A percentile compares a stretch with the other conserved stretches of the same genome.
Conservation (phyloP, 2,329 filamentous ascomycete genomes). For the Penicillium sclerotiorum region DNA sequence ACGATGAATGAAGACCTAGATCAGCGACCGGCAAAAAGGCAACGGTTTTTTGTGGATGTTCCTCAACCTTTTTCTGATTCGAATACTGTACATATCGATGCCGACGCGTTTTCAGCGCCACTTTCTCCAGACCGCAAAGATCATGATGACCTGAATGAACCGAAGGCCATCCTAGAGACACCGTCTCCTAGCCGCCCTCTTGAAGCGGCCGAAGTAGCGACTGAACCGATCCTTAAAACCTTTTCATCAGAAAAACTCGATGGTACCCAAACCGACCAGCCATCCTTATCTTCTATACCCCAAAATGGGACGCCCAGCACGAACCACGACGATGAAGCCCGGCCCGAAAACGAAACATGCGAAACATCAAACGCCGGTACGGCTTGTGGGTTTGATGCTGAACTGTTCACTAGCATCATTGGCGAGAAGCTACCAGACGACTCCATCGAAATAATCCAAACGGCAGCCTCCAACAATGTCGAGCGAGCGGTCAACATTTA, state of each 20-base stretch:
- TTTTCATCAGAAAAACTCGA: not conserved
- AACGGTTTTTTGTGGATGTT: slow-evolving; percentile 64
- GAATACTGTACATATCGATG: slow-evolving; percentile 17
- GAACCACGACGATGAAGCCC: not conserved
- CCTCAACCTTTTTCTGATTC: slow-evolving; percentile 26
- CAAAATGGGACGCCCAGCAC: not conserved
- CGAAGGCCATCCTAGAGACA: not conserved
- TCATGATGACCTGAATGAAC: not conserved
- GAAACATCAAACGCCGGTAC: no score
- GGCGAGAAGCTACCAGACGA: slow-evolving; percentile 53
- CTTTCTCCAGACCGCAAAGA: slow-evolving; percentile 2
- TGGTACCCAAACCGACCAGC: not conserved
- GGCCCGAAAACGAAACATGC: slow-evolving; percentile 18
- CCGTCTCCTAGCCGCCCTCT: not conserved
- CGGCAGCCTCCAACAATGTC: slow-evolving; percentile 55
- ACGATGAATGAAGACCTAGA: slow-evolving; percentile 44
- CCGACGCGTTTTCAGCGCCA: slow-evolving; percentile 22
- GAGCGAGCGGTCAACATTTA: slow-evolving; percentile 67
- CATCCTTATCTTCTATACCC: not conserved
- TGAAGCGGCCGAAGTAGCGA: not conserved
- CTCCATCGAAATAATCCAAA: slow-evolving; percentile 52
- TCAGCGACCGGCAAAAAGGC: slow-evolving; percentile 62
- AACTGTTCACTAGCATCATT: slow-evolving; percentile 60
- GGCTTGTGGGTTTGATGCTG: slow-evolving; percentile 59
- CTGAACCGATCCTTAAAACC: not conserved